These are phyloP conservation scores for Aquilaria malaccensis DNA, from an alignment of 345 rosid species.

Conservation along the genomic window DNA sequence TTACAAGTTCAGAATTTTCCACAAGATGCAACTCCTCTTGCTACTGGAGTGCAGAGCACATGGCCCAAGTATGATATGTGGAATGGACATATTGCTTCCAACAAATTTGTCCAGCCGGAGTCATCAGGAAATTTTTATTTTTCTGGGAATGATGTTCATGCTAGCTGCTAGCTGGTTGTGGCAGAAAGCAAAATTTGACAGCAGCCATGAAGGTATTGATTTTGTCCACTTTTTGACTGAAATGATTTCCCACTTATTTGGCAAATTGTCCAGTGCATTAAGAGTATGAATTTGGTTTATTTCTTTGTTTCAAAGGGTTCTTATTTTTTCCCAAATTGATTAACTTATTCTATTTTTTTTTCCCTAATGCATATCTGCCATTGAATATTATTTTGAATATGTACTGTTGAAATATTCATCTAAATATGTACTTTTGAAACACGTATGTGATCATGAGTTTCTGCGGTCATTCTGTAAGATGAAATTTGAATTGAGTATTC, in stretches of 20 bases:
- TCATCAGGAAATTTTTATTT: slow-evolving; percentile 30
- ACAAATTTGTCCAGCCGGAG: slow-evolving; percentile 30
- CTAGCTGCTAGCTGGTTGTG: slow-evolving; percentile 21
- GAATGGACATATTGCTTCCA: slow-evolving; percentile 28
- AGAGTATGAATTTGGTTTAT: too few species aligned
- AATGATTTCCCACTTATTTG: too few species aligned
- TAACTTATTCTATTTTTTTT: too few species aligned
- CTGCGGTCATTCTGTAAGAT: not conserved
- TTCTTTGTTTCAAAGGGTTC: too few species aligned
- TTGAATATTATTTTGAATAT: too few species aligned
- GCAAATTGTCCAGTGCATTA: too few species aligned
- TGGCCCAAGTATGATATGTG: slow-evolving; percentile 29
- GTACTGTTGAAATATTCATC: too few species aligned
- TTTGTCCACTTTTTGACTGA: too few species aligned
- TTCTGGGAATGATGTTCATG: slow-evolving; percentile 27
- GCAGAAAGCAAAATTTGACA: slow-evolving; percentile 37
- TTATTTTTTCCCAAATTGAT: too few species aligned
- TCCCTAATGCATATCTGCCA: too few species aligned
- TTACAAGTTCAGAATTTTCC: slow-evolving; percentile 30
- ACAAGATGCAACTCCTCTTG: slow-evolving; percentile 43
- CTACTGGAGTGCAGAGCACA: slow-evolving; percentile 36
- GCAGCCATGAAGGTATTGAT: slow-evolving; percentile 42
- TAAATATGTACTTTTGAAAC: too few species aligned
- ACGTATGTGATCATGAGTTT: not conserved
- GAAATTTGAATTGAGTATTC: not conserved